Conservation (phyloP, 352 stramenopile species). For the Pythium dissotocum region DNA sequence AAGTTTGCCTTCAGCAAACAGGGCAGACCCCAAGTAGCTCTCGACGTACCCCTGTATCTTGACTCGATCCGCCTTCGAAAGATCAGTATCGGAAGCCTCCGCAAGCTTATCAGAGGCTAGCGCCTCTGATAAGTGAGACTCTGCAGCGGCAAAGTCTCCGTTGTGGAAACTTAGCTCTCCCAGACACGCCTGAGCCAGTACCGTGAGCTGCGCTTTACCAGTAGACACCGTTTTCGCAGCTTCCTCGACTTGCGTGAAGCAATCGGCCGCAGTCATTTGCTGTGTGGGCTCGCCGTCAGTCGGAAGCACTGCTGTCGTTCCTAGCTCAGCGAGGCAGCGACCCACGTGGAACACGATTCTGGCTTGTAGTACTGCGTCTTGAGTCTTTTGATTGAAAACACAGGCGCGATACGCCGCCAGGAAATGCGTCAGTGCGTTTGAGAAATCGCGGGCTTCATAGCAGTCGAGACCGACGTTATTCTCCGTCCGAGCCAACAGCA, state of each 20-base stretch:
- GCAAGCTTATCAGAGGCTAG: slow-evolving; percentile 22
- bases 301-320: slow-evolving; percentile 14
- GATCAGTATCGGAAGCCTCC: neutral
- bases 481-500: slow-evolving; percentile 35
- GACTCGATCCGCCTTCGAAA: slow-evolving; percentile 32
- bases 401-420: slow-evolving; percentile 33
- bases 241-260: slow-evolving; percentile 23
- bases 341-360: slow-evolving; percentile 52
- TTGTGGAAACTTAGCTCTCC: slow-evolving; percentile 45
- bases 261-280: slow-evolving; percentile 26
- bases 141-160: slow-evolving; percentile 43
- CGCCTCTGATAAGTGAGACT: slow-evolving; percentile 40
- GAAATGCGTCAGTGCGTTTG: slow-evolving; percentile 37
- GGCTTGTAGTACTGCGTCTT: slow-evolving; percentile 29
- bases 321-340: slow-evolving; percentile 33
- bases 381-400: slow-evolving; percentile 13
- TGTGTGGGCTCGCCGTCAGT: slow-evolving; percentile 2
- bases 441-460: slow-evolving; percentile 33
- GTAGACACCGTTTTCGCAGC: neutral
- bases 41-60: slow-evolving; percentile 49
- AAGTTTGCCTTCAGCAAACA: slow-evolving; percentile 49
- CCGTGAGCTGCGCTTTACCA: slow-evolving; percentile 16
- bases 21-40: slow-evolving; percentile 46
- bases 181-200: slow-evolving; percentile 29
- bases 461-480: slow-evolving; percentile 44